Evolutionary conservation across 306 rosid species (phyloP), one percentile per base, ranked within the genome.

Genomic region (Sesbania bispinosa): DNA sequence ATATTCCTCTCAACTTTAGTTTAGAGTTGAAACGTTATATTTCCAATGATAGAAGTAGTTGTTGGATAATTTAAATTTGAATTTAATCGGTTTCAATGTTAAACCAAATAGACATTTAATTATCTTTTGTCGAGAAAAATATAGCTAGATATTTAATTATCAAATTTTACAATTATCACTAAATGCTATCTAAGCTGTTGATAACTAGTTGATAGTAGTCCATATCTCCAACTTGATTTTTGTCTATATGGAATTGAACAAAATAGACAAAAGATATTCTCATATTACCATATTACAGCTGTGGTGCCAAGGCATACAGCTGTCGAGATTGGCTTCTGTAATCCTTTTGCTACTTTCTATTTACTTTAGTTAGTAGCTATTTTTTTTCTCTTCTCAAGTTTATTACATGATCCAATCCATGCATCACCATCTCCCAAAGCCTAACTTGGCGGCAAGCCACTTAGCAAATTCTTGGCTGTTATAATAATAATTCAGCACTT

Each of bases 251-350:
- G 50, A 16, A 63, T 19, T 5, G 67, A 65, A 55, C 32, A 63
- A 1, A 42, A 52, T 64, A 39, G 71, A 62, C 32, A 65, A 75
- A 42, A 29, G 32, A 67, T 38, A 47, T 18, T 62, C 5, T 54
- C 16, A 18, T 47, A 59, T 27, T 4, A 77, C 16, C 41, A 23
- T 24, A 51, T 5, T 60, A 77, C 91, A 86, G 86, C 84, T 81
- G 83, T 64, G 62, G 9, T 41, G 51, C 16, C 15, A 71, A 36
- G 35, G 5, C 61, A 0, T 10, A 61, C 50, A 73, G 75, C 86
- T 83, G 85, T 71, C 20, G 33, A 24, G 19, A 26, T 55, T 71
- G 55, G 32, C 30, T 35, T 78, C 2, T 53, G 35, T 8, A 33
- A 29, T 2, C 7, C 6, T 9, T 65, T 27, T 71, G 16, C 63